Conservation (phyloP, 805 yeast genomes). For the Citeromyces nyonsensis region DNA sequence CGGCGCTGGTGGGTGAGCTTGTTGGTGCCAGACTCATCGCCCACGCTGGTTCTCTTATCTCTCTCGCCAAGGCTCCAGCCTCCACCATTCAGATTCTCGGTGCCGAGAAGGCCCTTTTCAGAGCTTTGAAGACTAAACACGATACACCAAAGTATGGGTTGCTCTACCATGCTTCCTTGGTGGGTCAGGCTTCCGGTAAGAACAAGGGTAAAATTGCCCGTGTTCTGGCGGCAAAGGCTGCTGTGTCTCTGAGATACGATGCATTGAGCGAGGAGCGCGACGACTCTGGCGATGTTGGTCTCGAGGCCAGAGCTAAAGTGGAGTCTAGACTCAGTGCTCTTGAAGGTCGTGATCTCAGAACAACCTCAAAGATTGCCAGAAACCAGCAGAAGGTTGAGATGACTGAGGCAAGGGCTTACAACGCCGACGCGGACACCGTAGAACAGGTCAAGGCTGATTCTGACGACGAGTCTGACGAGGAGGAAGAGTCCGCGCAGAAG, state of each 20-base stretch:
- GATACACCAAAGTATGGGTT: slow-evolving; percentile 94
- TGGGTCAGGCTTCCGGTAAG: slow-evolving; percentile 87
- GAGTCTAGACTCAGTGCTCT: slow-evolving; percentile 88
- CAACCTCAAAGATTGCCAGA: slow-evolving; percentile 70
- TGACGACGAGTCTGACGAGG: slow-evolving; percentile 12
- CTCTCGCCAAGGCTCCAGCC: slow-evolving; percentile 96
- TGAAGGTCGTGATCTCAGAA: slow-evolving; percentile 93
- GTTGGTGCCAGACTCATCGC: slow-evolving; percentile 98
- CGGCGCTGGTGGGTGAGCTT: slow-evolving; percentile 91
- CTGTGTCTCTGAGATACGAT: slow-evolving; percentile 92
- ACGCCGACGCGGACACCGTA: slow-evolving; percentile 86
- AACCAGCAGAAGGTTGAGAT: slow-evolving; percentile 80
- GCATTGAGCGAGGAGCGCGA: slow-evolving; percentile 95
- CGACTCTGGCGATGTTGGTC: slow-evolving; percentile 88
- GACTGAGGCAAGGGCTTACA: slow-evolving; percentile 75
- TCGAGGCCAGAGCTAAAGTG: slow-evolving; percentile 81
- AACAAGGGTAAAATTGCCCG: slow-evolving; percentile 99
- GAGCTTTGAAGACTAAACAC: slow-evolving; percentile 93
- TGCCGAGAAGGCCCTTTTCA: slow-evolving; percentile 92
- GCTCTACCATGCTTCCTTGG: slow-evolving; percentile 88
- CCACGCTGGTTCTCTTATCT: slow-evolving; percentile 89
- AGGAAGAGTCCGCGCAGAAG: slow-evolving; percentile 10
- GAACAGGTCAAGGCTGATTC: slow-evolving; percentile 9
- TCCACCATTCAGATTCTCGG: slow-evolving; percentile 95
- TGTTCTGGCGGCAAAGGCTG: slow-evolving; percentile 96